These are phyloP conservation scores for Clonostachys solani DNA, from an alignment of 2,329 filamentous ascomycete genomes.

Conservation along the genomic window DNA sequence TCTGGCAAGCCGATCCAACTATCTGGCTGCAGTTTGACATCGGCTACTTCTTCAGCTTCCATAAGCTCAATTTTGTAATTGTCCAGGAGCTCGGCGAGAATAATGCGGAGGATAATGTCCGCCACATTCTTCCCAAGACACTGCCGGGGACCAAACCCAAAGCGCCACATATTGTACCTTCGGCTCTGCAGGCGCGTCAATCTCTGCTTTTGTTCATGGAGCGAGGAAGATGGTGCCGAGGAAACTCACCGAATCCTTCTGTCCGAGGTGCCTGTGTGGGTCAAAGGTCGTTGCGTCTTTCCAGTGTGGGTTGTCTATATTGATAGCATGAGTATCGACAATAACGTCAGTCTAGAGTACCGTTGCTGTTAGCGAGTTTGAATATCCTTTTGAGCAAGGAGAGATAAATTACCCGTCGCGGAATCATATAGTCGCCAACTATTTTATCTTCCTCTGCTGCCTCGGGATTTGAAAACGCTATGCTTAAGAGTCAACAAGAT, in stretches of 20 bases:
- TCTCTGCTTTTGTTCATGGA: too few relatives aligned
- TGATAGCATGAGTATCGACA: constrained; percentile 36
- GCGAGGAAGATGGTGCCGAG: too few relatives aligned
- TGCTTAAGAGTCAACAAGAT: too few relatives aligned
- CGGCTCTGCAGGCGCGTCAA: constrained; percentile 7
- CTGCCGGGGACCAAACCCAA: constrained; percentile 36
- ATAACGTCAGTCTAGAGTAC: constrained; percentile 24
- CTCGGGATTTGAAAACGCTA: too few relatives aligned
- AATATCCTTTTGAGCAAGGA: too few relatives aligned
- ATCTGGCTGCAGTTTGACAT: too few relatives aligned
- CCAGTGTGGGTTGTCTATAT: constrained; percentile 31
- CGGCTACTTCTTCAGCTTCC: not conserved
- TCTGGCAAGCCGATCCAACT: too few relatives aligned
- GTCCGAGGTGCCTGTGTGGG: constrained; percentile 22
- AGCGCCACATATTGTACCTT: constrained; percentile 35
- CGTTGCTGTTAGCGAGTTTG: too few relatives aligned
- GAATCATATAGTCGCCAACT: constrained; percentile 27
- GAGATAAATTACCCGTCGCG: constrained; percentile 7
- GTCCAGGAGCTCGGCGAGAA: not conserved
- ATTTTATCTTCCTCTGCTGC: too few relatives aligned
- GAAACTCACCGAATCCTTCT: constrained; percentile 10
- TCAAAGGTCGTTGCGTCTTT: constrained; percentile 24
- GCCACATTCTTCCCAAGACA: constrained; percentile 35
- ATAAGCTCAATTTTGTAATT: not conserved
- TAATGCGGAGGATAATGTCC: constrained; percentile 22